Conservation (phyloP, 2,329 filamentous ascomycete genomes). For the Trichophaea hybrida region DNA sequence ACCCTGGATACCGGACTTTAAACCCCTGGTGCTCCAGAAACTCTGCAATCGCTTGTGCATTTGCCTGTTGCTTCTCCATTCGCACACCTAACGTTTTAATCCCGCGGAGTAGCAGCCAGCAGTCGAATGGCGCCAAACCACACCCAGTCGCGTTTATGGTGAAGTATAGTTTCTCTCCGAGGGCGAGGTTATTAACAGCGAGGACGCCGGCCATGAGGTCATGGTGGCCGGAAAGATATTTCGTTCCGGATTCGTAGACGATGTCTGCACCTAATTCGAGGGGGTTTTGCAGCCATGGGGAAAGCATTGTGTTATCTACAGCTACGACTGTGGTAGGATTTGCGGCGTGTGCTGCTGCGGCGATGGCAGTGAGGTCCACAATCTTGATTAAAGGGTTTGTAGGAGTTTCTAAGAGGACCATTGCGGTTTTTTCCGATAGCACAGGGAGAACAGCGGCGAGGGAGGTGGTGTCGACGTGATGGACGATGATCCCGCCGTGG, state of each 20-base stretch:
- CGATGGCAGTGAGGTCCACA: constrained; percentile 74
- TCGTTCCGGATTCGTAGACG: constrained; percentile 94
- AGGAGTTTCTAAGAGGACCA: constrained; percentile 91
- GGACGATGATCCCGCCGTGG: constrained; percentile 81
- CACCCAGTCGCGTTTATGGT: constrained; percentile 95
- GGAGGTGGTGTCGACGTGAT: constrained; percentile 88
- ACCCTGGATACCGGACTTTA: constrained; percentile 83
- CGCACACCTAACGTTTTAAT: constrained; percentile 94
- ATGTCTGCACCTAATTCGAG: constrained; percentile 90
- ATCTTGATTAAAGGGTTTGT: constrained; percentile 98
- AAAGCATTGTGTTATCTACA: constrained; percentile 98
- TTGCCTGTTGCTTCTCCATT: constrained; percentile 96
- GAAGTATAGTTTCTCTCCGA: constrained; percentile 87
- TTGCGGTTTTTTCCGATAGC: constrained; percentile 67
- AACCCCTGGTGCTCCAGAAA: constrained; percentile 88
- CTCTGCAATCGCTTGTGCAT: constrained; percentile 77
- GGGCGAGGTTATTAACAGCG: constrained; percentile 64
- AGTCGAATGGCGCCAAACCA: constrained; percentile 86
- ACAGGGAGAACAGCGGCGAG: constrained; percentile 54
- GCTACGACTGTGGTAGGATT: constrained; percentile 71
- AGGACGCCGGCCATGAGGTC: constrained; percentile 98
- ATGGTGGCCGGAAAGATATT: constrained; percentile 94
- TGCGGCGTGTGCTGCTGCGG: constrained; percentile 57
- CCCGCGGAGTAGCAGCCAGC: constrained; percentile 85
- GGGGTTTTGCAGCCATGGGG: constrained; percentile 83